Base-by-base conservation (phyloP, 2,329 filamentous ascomycete species). In the Nemania abortiva region DNA sequence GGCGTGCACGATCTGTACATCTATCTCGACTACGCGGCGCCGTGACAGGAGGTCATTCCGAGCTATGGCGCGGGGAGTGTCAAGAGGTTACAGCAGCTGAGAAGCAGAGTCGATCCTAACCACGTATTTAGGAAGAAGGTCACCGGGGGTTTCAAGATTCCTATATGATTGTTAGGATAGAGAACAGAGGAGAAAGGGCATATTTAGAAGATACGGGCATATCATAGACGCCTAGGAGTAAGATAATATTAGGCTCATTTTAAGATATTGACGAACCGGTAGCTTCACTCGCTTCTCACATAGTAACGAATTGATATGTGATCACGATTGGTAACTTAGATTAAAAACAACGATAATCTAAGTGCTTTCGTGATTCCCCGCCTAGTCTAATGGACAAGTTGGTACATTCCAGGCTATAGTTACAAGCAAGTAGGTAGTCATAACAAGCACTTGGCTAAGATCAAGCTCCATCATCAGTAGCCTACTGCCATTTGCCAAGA, bases 1-100 rank as follows among this genome's bases (percentile, higher is more conserved):
- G 72, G 69, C 11, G 69, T 54, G 2, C 69, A 68, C 22, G 65
- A 75, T 55, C 69, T 69, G 3, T 75, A 66, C n/a, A 54, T 74
- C 22, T 74, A 75, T 34, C 50, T 73, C 11, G 59, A 72, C 55
- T 76, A 75, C 18, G 74, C 73, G 3, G 74, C 68, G 11, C 66
- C 70, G 24, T 72, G 72, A 67, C 74, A 76, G 69, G 62, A 74
- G 11, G 61, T 66, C 10, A 71, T 75, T 6, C 11, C 49, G 27
- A 65, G 70, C n/a, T 76, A 75, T 20, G 70, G 74, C 18, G 60
- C 63, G 9, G 68, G 71, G 22, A 74, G 52, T 50, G 64, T 72
- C 13, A 58, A 45, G 45, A 69, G 45, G 65, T 52, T 75, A 22
- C 58, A 63, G 47, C 15, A 34, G 42, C 42, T 74, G 11, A 55